These are phyloP conservation scores for Podila clonocystis DNA, from an alignment of 192 early-diverging fungal species.

Conservation along the genomic window DNA sequence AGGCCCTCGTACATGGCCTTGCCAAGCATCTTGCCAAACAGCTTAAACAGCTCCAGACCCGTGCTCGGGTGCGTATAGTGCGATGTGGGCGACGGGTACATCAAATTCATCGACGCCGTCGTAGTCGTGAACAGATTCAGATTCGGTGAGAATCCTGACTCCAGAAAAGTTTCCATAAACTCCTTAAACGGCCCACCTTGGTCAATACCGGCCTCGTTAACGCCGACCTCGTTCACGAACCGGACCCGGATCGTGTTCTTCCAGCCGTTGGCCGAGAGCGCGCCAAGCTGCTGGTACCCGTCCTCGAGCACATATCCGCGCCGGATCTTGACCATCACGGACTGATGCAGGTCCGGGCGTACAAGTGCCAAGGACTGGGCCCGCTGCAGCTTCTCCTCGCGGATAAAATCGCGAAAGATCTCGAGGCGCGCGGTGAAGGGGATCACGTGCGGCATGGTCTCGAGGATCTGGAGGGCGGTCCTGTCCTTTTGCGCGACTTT, in stretches of 20 bases:
- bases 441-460: slow-evolving; percentile 88
- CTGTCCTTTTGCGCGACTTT: slow-evolving; percentile 53
- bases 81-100: slow-evolving; percentile 61
- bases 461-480: slow-evolving; percentile 69
- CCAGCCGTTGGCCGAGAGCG: slow-evolving; percentile 52
- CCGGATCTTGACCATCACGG: slow-evolving; percentile 62
- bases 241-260: slow-evolving; percentile 61
- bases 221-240: slow-evolving; percentile 62
- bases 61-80: slow-evolving; percentile 36
- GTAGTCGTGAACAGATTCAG: slow-evolving; percentile 60
- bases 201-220: slow-evolving; percentile 82
- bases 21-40: slow-evolving; percentile 70
- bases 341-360: slow-evolving; percentile 41
- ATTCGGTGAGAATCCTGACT: slow-evolving; percentile 65
- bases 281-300: slow-evolving; percentile 65
- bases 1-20: slow-evolving; percentile 73
- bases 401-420: slow-evolving; percentile 84
- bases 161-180: slow-evolving; percentile 61
- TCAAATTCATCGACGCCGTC: slow-evolving; percentile 49
- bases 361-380: slow-evolving; percentile 15
- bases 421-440: slow-evolving; percentile 87
- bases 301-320: slow-evolving; percentile 76
- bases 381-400: slow-evolving; percentile 60
- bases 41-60: slow-evolving; percentile 56
- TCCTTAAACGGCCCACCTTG: slow-evolving; percentile 88